Evolutionary conservation across 2,329 filamentous ascomycete genomes (phyloP).

Genomic region (Trematosphaeria pertusa): DNA sequence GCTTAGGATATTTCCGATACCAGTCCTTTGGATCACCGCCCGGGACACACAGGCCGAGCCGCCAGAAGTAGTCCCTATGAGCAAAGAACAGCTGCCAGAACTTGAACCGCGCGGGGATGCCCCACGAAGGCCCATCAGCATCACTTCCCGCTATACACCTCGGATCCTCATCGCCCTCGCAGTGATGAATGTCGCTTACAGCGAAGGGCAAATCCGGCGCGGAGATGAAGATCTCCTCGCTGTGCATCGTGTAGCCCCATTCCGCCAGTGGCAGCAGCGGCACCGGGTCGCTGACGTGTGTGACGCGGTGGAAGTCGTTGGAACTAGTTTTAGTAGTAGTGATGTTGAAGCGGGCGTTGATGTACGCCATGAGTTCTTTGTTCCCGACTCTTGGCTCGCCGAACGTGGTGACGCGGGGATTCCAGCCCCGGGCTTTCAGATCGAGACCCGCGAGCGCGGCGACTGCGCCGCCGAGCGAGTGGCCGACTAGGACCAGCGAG

Average conservation of each 20-base stretch:
- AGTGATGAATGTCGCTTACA: slow-evolving; percentile 72
- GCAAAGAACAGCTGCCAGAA: slow-evolving; percentile 95
- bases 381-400: slow-evolving; percentile 79
- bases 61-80: slow-evolving; percentile 96
- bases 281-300: slow-evolving; percentile 86
- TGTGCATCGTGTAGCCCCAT: slow-evolving; percentile 87
- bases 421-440: slow-evolving; percentile 76
- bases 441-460: slow-evolving; percentile 87
- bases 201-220: slow-evolving; percentile 73
- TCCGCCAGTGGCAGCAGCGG: slow-evolving; percentile 84
- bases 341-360: slow-evolving; percentile 60
- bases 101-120: slow-evolving; percentile 66
- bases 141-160: slow-evolving; percentile 71
- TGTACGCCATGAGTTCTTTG: slow-evolving; percentile 57
- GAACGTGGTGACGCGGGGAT: slow-evolving; percentile 84
- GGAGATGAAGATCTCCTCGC: slow-evolving; percentile 85
- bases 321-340: slow-evolving; percentile 22
- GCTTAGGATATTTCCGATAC: slow-evolving; percentile 56
- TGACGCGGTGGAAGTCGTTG: slow-evolving; percentile 74
- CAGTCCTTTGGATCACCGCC: slow-evolving; percentile 75
- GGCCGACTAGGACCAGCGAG: slow-evolving; percentile 79
- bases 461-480: slow-evolving; percentile 91
- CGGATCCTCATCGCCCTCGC: slow-evolving; percentile 73
- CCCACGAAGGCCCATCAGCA: slow-evolving; percentile 32
- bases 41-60: slow-evolving; percentile 86